These are phyloP conservation scores for Paramecium sonneborni DNA, from an alignment of 73 alveolate genomes.

Conservation along the genomic window DNA sequence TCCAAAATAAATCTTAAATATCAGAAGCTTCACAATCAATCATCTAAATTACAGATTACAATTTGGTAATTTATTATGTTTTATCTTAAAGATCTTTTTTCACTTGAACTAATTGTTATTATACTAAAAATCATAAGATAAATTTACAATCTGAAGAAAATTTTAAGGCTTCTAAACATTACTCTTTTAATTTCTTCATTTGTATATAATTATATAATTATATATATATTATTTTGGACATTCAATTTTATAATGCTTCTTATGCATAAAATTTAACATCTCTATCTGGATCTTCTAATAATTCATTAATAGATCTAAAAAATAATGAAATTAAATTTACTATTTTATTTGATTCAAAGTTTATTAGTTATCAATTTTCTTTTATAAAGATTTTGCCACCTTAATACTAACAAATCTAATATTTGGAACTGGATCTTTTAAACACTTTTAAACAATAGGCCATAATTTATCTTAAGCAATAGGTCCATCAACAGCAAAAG, in stretches of 20 bases:
- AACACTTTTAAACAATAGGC: constrained; percentile 87
- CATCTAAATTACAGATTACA: neutral
- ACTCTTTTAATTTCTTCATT: constrained; percentile 23
- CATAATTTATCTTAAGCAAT: constrained; percentile 82
- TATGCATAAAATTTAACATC: constrained; percentile 87
- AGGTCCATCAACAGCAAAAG: constrained; percentile 79
- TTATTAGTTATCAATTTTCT: constrained; percentile 75
- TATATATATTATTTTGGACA: neutral
- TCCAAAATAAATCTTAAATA: neutral
- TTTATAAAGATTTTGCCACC: constrained; percentile 77
- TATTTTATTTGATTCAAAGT: constrained; percentile 51
- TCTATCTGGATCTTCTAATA: constrained; percentile 80
- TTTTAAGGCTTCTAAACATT: neutral
- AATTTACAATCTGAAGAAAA: neutral
- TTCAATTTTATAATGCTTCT: constrained; percentile 76
- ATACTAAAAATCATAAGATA: neutral
- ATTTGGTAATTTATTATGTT: neutral
- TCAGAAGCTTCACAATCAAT: neutral
- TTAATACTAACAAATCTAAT: constrained; percentile 90
- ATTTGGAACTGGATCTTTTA: constrained; percentile 95
- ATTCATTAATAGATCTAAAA: constrained; percentile 62
- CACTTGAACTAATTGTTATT: neutral
- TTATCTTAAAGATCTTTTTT: neutral
- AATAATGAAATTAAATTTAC: neutral
- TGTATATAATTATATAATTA: constrained; percentile 2